Evolutionary conservation across 495 filamentous ascomycete species (phyloP), one percentile per base, ranked within the genome.

Genomic region (Lasiosphaeria hispida): DNA sequence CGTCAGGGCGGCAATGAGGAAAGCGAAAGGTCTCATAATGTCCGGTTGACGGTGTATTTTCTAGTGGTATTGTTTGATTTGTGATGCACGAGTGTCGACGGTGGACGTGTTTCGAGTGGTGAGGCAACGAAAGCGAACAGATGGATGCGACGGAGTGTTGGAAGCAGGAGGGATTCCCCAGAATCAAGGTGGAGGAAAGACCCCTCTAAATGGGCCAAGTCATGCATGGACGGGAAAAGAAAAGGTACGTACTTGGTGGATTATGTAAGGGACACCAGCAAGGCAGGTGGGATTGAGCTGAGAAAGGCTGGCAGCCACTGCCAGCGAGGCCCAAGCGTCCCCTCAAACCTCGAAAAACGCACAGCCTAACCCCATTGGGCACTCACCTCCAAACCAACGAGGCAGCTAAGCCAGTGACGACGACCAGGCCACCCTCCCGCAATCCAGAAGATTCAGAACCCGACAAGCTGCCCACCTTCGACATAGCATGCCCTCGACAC

Each of bases 11-110:
- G 79, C 79, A 42, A 88, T 61, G 50, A 85, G 58, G 44, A 85
- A 61, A 23, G 80, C 64, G 60, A 75, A 68, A 47, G 82, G 64
- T 69, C 81, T 87, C 89, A 92, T 92, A 5, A 23, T 79, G 67
- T 63, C 57, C 48, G 30, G 43, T 34, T 39, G 47, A 3, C 10
- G 42, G 10, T 30, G 14, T 39, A 42, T 15, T 38, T 14, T 42
- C 19, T 34, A 23, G 11, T 14, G 30, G 45, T 38, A n/a, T 49
- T 33, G 18, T 33, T 17, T 41, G 6, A 30, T 15, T 39, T 34
- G 53, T 17, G 41, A 38, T 53, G 34, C 8, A 17, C 38, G 15
- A 18, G 17, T 19, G 52, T 55, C 5, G 10, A 55, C 33, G 2
- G 23, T 55, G 23, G 23, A 19, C 38, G 14, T 19, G 45, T n/a